These are phyloP conservation scores for Cicer cuneatum DNA, from an alignment of 306 rosid species.

Conservation along the genomic window DNA sequence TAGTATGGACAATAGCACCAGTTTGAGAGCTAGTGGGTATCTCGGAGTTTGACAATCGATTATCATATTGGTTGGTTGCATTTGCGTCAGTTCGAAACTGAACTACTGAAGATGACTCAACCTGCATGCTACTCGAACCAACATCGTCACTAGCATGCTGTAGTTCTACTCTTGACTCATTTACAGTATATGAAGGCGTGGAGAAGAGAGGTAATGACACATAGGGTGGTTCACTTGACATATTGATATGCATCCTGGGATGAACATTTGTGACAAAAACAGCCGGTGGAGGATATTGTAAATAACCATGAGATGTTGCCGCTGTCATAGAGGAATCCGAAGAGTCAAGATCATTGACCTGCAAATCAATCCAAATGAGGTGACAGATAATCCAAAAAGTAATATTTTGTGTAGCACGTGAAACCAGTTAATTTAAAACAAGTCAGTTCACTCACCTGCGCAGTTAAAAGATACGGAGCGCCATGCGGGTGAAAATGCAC, in stretches of 20 bases:
- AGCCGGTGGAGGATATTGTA: slow-evolving; percentile 55
- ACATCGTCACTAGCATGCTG: slow-evolving; percentile 43
- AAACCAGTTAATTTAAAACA: slow-evolving; percentile 37
- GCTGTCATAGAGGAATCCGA: slow-evolving; percentile 56
- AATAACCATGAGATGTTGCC: slow-evolving; percentile 51
- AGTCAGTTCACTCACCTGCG: slow-evolving; percentile 48
- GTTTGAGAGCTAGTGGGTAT: slow-evolving; percentile 43
- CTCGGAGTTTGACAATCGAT: slow-evolving; percentile 31
- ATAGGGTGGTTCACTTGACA: slow-evolving; percentile 44
- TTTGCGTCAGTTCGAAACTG: slow-evolving; percentile 45
- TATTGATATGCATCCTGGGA: slow-evolving; percentile 40
- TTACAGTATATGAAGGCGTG: slow-evolving; percentile 44
- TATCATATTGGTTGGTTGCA: slow-evolving; percentile 39
- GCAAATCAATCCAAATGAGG: slow-evolving; percentile 41
- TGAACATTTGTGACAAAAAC: slow-evolving; percentile 49
- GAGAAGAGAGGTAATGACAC: slow-evolving; percentile 48
- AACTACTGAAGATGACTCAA: slow-evolving; percentile 40
- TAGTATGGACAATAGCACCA: slow-evolving; percentile 36
- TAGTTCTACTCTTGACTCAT: slow-evolving; percentile 43
- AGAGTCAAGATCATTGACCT: slow-evolving; percentile 59
- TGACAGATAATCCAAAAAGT: background rate
- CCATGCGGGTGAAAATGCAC: slow-evolving; percentile 63
- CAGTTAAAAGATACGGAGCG: slow-evolving; percentile 56
- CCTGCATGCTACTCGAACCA: slow-evolving; percentile 47
- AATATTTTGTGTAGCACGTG: slow-evolving; percentile 19